These are phyloP conservation scores for Rosa chinensis DNA, from an alignment of 306 rosid species.

Conservation along the genomic window DNA sequence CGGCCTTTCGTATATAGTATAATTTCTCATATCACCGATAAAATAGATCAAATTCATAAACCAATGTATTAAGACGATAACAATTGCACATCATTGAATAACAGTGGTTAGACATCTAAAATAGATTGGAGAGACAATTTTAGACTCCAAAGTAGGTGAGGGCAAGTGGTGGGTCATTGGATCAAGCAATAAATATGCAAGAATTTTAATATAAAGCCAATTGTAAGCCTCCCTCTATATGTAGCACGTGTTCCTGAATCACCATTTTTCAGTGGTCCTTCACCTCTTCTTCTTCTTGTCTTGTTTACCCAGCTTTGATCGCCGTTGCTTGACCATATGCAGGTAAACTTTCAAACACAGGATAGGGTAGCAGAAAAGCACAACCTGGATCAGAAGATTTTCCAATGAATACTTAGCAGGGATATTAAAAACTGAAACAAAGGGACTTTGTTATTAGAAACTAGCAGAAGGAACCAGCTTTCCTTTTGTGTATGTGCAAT, in stretches of 20 bases:
- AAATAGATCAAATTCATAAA: background rate
- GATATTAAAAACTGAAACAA: background rate
- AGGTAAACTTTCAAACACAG: constrained; percentile 80
- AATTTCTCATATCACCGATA: background rate
- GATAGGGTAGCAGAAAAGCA: constrained; percentile 65
- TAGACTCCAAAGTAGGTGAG: background rate
- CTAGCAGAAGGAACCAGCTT: background rate
- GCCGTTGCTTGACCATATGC: constrained; percentile 87
- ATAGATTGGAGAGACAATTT: background rate
- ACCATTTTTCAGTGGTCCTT: constrained; percentile 13
- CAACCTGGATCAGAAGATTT: constrained; percentile 53
- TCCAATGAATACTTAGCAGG: constrained; percentile 5
- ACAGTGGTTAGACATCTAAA: background rate
- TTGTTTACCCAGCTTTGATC: constrained; percentile 57
- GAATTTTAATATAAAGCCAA: background rate
- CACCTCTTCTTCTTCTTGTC: constrained; percentile 41
- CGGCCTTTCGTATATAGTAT: no score
- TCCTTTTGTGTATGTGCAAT: background rate
- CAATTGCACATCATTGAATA: background rate
- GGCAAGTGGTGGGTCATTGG: background rate
- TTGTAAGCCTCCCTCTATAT: background rate
- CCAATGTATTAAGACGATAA: background rate
- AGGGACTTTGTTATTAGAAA: background rate
- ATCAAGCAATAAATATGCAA: background rate
- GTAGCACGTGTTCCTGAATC: background rate